phyloP scores from a whole-genome alignment of 2,329 filamentous ascomycete species.

The Trichoderma semiorbis region DNA sequence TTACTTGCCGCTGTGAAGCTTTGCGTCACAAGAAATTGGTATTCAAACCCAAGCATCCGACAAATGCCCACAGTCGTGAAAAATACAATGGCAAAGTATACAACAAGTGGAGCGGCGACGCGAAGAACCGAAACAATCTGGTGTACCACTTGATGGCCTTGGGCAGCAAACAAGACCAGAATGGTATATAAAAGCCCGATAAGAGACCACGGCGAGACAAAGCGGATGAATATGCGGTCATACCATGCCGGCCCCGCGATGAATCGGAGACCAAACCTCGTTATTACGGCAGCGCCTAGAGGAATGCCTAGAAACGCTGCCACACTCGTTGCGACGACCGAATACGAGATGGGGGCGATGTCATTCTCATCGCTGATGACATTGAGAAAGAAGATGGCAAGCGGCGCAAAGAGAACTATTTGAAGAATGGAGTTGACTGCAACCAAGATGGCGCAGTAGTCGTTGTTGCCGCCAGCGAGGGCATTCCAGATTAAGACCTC shows the following conservation, averaged over 20 bases:
- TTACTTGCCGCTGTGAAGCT: constrained; percentile 90
- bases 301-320: constrained; percentile 84
- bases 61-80: constrained; percentile 61
- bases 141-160: constrained; percentile 71
- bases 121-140: constrained; percentile 81
- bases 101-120: constrained; percentile 74
- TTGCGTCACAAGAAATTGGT: constrained; percentile 68
- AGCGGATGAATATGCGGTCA: constrained; percentile 65
- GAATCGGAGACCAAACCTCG: constrained; percentile 59
- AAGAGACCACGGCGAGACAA: constrained; percentile 69
- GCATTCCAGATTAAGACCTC: constrained; percentile 64
- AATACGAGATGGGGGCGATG: constrained; percentile 49
- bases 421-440: constrained; percentile 73
- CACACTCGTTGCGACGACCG: constrained; percentile 72
- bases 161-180: constrained; percentile 77
- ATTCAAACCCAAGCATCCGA: constrained; percentile 67
- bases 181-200: constrained; percentile 86
- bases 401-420: constrained; percentile 68
- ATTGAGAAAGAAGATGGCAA: constrained; percentile 66
- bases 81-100: constrained; percentile 79
- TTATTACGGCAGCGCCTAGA: constrained; percentile 73
- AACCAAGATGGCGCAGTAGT: constrained; percentile 81
- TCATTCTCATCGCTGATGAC: constrained; percentile 56
- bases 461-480: constrained; percentile 66
- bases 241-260: constrained; percentile 60